Conservation (phyloP, 352 stramenopile species). For the Halophytophthora batemanensis region DNA sequence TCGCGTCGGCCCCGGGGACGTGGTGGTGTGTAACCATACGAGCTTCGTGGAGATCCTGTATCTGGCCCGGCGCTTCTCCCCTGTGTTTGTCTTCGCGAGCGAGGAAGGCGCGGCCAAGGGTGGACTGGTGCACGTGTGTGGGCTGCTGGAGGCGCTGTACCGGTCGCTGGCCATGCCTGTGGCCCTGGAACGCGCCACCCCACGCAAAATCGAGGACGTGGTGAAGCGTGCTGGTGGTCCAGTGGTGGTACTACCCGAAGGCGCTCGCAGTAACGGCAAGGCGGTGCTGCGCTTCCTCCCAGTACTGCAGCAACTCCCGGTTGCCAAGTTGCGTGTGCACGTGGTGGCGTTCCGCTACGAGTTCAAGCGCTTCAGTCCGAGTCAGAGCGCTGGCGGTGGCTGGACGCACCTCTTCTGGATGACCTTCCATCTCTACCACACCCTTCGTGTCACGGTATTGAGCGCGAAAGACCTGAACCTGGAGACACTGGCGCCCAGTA, state of each 20-base stretch:
- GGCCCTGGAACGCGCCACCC: conserved; percentile 30
- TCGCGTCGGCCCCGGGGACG: conserved; percentile 44
- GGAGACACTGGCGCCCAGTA: conserved; percentile 34
- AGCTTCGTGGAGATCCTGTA: conserved; percentile 81
- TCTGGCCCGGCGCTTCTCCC: conserved; percentile 73
- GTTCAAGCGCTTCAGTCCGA: conserved; percentile 70
- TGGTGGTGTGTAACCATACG: conserved; percentile 83
- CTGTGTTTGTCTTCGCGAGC: conserved; percentile 66
- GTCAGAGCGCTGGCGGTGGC: conserved; percentile 52
- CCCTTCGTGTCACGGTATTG: conserved; percentile 55
- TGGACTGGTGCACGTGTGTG: conserved; percentile 60
- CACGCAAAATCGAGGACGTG: conserved; percentile 74
- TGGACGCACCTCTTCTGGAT: conserved; percentile 70
- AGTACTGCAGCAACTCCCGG: conserved; percentile 58
- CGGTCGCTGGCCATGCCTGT: conserved; percentile 48
- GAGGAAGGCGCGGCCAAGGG: conserved; percentile 44
- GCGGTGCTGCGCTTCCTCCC: conserved; percentile 66
- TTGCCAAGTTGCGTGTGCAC: conserved; percentile 51
- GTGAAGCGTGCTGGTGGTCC: conserved; percentile 50
- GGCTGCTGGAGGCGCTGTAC: conserved; percentile 64
- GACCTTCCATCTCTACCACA: conserved; percentile 66
- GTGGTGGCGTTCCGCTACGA: conserved; percentile 80
- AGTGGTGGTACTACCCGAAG: conserved; percentile 75
- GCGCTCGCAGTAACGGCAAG: conserved; percentile 78
- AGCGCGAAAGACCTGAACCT: conserved; percentile 59